Evolutionary conservation across 2,329 filamentous ascomycete genomes (phyloP).

Genomic region (Hypoxylon sp.): DNA sequence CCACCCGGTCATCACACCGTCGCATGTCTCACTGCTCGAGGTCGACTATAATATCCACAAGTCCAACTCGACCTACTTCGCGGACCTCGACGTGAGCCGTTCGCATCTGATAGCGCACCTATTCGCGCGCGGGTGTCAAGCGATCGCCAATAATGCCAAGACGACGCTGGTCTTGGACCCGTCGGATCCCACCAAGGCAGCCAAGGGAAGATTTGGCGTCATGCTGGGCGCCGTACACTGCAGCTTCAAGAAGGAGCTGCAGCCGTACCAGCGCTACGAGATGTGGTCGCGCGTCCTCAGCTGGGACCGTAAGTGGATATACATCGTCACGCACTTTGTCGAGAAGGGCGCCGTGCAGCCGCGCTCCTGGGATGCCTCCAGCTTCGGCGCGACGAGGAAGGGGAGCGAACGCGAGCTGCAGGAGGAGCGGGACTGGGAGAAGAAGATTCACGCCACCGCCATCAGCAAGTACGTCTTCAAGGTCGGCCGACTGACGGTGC

Average conservation of each 20-base stretch:
- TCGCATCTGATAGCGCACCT: constrained; percentile 80
- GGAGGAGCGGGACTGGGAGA: constrained; percentile 61
- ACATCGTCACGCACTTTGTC: constrained; percentile 77
- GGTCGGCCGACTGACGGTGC: constrained; percentile 81
- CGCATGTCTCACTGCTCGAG: constrained; percentile 75
- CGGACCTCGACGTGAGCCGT: constrained; percentile 83
- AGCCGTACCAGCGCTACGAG: constrained; percentile 73
- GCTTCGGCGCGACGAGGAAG: constrained; percentile 50
- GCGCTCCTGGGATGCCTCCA: constrained; percentile 59
- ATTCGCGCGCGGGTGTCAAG: constrained; percentile 64
- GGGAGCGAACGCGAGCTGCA: constrained; percentile 46
- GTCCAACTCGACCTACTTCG: constrained; percentile 85
- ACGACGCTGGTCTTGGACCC: constrained; percentile 61
- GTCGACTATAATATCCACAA: constrained; percentile 90
- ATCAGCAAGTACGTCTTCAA: constrained; percentile 86
- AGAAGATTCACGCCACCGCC: constrained; percentile 73
- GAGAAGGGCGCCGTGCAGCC: constrained; percentile 66
- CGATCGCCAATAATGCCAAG: constrained; percentile 57
- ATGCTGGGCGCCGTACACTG: constrained; percentile 77
- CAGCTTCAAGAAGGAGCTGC: constrained; percentile 77
- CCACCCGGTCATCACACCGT: constrained; percentile 71
- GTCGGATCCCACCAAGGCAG: constrained; percentile 53
- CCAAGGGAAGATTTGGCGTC: constrained; percentile 64
- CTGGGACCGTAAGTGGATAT: constrained; percentile 86
- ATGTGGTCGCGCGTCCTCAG: constrained; percentile 74